Base-by-base conservation (phyloP, 2,329 filamentous ascomycete genomes). In the Beauveria brongniartii region DNA sequence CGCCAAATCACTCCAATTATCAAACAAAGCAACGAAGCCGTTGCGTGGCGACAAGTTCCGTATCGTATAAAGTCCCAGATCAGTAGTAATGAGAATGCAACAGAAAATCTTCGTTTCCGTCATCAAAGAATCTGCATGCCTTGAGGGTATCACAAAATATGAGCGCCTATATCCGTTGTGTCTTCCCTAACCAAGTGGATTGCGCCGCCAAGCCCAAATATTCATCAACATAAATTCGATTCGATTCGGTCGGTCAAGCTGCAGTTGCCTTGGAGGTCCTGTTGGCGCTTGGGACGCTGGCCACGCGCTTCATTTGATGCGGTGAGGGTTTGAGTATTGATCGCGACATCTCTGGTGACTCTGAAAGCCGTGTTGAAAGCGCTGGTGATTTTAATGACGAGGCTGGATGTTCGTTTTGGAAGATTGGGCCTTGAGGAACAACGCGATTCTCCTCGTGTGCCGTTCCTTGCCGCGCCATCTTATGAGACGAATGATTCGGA, bases 401-500 rank as follows among this genome's bases (percentile, higher is more conserved):
- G 3, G 50, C 22, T n/a, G 41, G 30, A 12, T 55, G 55, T 22
- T 61, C 58, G 16, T 55, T 61, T 43, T 61, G 58, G 30, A 61
- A 61, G 14, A 55, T 55, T n/a, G 58, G 58, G 9, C 58, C 58
- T 18, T 54, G 58, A 20, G 58, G 58, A n/a, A 60, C 51, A 14
- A 34, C 41, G 20, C 58, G 58, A 30, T 18, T 60, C 28, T 54
- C 58, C 20, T 63, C 56, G 5, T 60, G 46, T 48, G 61, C 50
- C 48, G 53, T 63, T 41, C 44, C 74, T 64, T 62, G 74, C 65
- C 76, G 73, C 47, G 75, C 72, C 58, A 77, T 71, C 64, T 83
- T 81, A 69, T 91, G 87, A 10, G 85, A 63, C n/a, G 88, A 86
- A 70, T 91, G 88, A 66, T 93, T 90, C 20, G 92, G 91, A 70